Conservation (phyloP, 2,329 filamentous ascomycete genomes). For the Aspergillus sp. region DNA sequence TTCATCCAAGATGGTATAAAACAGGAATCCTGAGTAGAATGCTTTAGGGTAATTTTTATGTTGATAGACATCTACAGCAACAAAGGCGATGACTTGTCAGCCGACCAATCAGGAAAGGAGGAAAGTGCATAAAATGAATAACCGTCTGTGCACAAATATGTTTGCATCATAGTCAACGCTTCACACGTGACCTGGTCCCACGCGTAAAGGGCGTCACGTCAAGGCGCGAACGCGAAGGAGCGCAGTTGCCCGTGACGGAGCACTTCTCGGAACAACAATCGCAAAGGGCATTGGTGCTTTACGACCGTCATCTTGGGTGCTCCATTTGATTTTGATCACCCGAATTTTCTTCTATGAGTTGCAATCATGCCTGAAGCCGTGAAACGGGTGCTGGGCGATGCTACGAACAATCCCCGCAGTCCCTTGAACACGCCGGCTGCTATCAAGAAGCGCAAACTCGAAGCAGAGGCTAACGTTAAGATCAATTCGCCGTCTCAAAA, state of each 20-base stretch:
- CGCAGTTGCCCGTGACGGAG: constrained; percentile 7
- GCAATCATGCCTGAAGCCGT: constrained; percentile 35
- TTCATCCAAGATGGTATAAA: neutral
- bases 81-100: neutral
- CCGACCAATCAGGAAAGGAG: too few species aligned
- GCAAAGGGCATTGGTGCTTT: neutral
- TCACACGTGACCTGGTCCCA: constrained; percentile 1
- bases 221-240: constrained; percentile 13
- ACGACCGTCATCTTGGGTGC: neutral
- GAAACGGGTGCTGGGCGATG: constrained; percentile 66
- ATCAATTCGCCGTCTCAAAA: constrained; percentile 57
- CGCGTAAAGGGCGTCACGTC: constrained; percentile 23
- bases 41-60: neutral
- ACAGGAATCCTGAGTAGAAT: too few species aligned
- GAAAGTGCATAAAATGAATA: neutral
- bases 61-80: neutral
- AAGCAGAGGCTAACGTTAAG: constrained; percentile 45
- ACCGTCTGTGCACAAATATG: neutral
- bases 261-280: neutral
- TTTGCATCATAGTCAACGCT: neutral
- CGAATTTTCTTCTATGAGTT: constrained; percentile 8
- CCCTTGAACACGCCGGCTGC: constrained; percentile 48
- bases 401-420: constrained; percentile 58
- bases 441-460: constrained; percentile 78
- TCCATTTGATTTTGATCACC: neutral